Conservation (phyloP, 768 basidiomycete genomes). For the Collybia mongolica region DNA sequence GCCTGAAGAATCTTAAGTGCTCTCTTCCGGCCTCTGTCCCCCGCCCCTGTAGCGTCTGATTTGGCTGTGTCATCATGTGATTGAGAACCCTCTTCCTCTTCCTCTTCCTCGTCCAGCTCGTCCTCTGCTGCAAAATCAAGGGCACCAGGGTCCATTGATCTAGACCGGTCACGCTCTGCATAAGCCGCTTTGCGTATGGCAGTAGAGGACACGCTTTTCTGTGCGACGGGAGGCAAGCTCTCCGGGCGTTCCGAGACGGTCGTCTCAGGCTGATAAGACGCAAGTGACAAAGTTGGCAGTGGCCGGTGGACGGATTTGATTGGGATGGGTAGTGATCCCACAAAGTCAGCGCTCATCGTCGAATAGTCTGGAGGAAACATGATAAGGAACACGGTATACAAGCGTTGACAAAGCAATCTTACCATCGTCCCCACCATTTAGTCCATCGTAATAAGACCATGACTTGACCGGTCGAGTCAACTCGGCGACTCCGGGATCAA, state of each 20-base stretch:
- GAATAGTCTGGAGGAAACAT: not conserved
- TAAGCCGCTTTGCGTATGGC: conserved; percentile 61
- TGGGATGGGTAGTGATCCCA: conserved; percentile 61
- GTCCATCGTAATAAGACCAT: conserved; percentile 4
- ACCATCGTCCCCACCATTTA: conserved; percentile 9
- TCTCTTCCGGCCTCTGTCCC: conserved; percentile 51
- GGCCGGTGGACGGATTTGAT: conserved; percentile 41
- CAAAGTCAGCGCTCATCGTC: conserved; percentile 1
- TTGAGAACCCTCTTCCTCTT: conserved; percentile 7
- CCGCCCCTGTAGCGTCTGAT: conserved; percentile 23
- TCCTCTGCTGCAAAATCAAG: conserved; percentile 58
- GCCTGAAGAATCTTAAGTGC: conserved; percentile 72
- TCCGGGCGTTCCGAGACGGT: conserved; percentile 35
- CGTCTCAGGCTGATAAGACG: conserved; percentile 57
- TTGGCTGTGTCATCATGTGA: conserved; percentile 17
- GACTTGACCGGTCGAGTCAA: not conserved
- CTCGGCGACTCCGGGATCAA: not conserved
- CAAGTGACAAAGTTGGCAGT: conserved; percentile 41
- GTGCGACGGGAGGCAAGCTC: conserved; percentile 24
- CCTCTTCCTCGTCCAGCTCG: conserved; percentile 23
- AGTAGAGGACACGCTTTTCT: conserved; percentile 37
- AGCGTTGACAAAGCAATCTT: not conserved
- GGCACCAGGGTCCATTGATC: conserved; percentile 67
- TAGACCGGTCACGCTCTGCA: conserved; percentile 64
- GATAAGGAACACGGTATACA: not conserved